Conservation (phyloP, 495 filamentous ascomycete species). For the Cryomyces minteri region DNA sequence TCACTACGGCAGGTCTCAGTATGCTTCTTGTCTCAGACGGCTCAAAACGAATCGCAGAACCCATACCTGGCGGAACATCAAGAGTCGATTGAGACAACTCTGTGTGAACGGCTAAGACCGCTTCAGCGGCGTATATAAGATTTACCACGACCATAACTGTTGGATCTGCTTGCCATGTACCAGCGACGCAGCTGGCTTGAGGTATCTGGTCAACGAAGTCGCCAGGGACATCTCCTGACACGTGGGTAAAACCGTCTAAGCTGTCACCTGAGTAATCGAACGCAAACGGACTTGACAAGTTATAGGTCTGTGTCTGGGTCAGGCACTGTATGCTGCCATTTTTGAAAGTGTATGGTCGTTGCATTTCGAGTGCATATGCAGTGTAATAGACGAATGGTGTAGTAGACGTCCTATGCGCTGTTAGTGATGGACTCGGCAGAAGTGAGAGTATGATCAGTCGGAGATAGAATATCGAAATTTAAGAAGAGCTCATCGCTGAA, state of each 20-base stretch:
- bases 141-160: slow-evolving; percentile 9
- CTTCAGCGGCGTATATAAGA: background rate
- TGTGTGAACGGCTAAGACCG: no score
- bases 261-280: slow-evolving; percentile 3
- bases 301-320: slow-evolving; percentile 1
- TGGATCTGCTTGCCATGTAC: slow-evolving; percentile 7
- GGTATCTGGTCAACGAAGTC: background rate
- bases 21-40: no score
- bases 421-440: no score
- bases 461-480: no score
- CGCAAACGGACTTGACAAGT: slow-evolving; percentile 4
- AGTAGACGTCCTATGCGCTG: slow-evolving; percentile 2
- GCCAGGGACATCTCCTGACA: slow-evolving; percentile 8
- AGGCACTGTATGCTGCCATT: slow-evolving; percentile 4
- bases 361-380: slow-evolving; percentile 1
- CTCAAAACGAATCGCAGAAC: no score
- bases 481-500: no score
- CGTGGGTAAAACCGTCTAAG: background rate
- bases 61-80: no score
- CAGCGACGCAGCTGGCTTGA: slow-evolving; percentile 1
- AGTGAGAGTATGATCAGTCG: no score
- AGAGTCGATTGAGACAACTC: no score
- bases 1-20: no score
- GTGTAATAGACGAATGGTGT: slow-evolving; percentile 17
- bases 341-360: background rate